Base-by-base conservation (phyloP, 805 yeast genomes). In the Lipomyces sp. region DNA sequence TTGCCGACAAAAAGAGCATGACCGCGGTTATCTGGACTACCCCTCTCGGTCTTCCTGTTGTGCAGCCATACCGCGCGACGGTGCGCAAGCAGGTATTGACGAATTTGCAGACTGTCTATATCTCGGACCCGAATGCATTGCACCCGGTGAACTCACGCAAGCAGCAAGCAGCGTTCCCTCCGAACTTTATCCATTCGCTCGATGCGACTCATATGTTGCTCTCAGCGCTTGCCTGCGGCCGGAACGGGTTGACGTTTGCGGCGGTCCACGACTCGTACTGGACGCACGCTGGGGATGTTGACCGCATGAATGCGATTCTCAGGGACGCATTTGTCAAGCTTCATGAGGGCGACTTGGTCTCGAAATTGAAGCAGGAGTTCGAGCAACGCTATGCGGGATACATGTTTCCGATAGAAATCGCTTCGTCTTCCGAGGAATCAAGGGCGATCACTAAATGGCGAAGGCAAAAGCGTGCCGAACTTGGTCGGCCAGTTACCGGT, bases 211-310 rank as follows among this genome's bases (percentile, higher is more conserved):
- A 91, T 67, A 93, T 91, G 98, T 74, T 93, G 45, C 70, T 90
- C 73, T 84, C 96, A 7, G 95, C 97, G 0, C 74, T 80, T 44
- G 81, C 81, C 22, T 88, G 96, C 67, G 80, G 84, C 3, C 75
- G 81, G 37, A 65, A 65, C 1, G 80, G 79, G 0, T 68, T 93
- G 43, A 73, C 81, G 11, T 91, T 93, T 74, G 96, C 98, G 0
- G 82, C 98, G 0, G 98, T 91, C 22, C 98, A 91, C 68, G 98
- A 91, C 67, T 91, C 98, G 0, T 91, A 86, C 67, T 91, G 98
- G 98, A 89, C 98, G 0, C 98, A 93, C 66, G 97, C 98, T 1
- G 72, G 80, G 43, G 91, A 86, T 65, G 81, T 91, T 37, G 83
- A 82, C 53, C 65, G 63, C 2, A 83, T 91, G 93, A 87, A 82